These are phyloP conservation scores for Penicillium desertorum DNA, from an alignment of 495 filamentous ascomycete genomes.

Conservation along the genomic window DNA sequence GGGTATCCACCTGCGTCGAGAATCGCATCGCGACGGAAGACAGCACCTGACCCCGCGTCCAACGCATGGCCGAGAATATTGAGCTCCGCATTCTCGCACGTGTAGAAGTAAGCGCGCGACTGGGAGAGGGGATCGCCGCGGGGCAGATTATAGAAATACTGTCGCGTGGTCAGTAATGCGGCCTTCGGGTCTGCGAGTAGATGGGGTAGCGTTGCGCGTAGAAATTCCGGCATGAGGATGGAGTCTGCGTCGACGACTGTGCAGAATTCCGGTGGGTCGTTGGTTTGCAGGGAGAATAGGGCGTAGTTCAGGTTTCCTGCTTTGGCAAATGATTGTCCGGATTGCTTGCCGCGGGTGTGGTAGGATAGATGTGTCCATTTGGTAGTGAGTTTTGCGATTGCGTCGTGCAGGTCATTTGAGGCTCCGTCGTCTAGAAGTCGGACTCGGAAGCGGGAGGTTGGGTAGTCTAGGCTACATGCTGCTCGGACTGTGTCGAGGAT, in stretches of 20 bases:
- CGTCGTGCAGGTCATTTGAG: constrained; percentile 34
- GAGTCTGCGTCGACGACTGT: constrained; percentile 43
- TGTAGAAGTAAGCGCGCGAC: constrained; percentile 43
- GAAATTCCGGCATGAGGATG: constrained; percentile 50
- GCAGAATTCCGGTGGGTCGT: constrained; percentile 44
- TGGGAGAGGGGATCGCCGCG: constrained; percentile 49
- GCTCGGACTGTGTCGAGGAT: constrained; percentile 53
- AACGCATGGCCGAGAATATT: constrained; percentile 27
- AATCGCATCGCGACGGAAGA: constrained; percentile 45
- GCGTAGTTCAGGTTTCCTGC: constrained; percentile 57
- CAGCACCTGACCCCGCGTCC: constrained; percentile 51
- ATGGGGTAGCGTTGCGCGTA: constrained; percentile 52
- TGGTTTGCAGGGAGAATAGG: constrained; percentile 37
- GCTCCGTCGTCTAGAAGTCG: constrained; percentile 52
- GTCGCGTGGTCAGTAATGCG: constrained; percentile 34
- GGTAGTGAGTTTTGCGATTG: constrained; percentile 25
- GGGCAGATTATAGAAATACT: constrained; percentile 56
- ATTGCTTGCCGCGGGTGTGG: constrained; percentile 42
- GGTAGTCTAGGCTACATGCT: constrained; percentile 50
- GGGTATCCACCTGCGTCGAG: constrained; percentile 51
- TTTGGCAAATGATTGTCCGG: constrained; percentile 48
- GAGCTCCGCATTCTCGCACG: constrained; percentile 35
- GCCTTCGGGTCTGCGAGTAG: constrained; percentile 38
- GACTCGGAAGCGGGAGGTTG: constrained; percentile 44
- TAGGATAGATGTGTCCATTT: constrained; percentile 47